Evolutionary conservation across 495 filamentous ascomycete genomes (phyloP).

Genomic region (Penicillium paradoxum): DNA sequence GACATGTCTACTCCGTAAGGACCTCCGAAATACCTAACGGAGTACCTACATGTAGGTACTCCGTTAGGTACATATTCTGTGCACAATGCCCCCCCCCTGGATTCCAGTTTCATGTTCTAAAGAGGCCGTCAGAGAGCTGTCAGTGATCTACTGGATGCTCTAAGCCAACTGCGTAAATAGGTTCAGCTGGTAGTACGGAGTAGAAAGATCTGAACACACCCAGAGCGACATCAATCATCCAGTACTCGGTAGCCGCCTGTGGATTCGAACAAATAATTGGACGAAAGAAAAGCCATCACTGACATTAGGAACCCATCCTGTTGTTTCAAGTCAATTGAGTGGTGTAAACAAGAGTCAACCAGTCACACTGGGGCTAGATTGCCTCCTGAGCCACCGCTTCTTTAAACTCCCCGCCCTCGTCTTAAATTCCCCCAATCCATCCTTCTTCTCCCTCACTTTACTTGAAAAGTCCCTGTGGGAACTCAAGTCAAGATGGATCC

Average conservation of each 20-base stretch:
- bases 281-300: neutral
- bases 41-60: neutral
- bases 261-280: neutral
- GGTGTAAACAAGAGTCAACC: constrained; percentile 1
- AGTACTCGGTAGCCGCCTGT: neutral
- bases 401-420: constrained; percentile 27
- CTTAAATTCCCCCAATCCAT: constrained; percentile 20
- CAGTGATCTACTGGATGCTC: neutral
- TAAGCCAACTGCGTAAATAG: neutral
- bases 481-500: constrained; percentile 42
- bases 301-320: too few species aligned
- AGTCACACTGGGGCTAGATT: constrained; percentile 12
- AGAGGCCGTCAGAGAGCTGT: neutral
- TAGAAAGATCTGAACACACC: neutral
- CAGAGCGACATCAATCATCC: neutral
- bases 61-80: too few species aligned
- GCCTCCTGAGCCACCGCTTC: constrained; percentile 38
- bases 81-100: constrained; percentile 3
- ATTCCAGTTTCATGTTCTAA: neutral
- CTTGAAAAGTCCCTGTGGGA: constrained; percentile 7
- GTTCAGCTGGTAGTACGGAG: neutral
- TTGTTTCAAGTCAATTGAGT: constrained; percentile 1
- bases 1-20: neutral
- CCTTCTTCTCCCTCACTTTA: constrained; percentile 7
- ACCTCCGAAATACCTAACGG: neutral